Evolutionary conservation across 148 eudicot genomes (phyloP).

Genomic region (Amaranthus cruentus): DNA sequence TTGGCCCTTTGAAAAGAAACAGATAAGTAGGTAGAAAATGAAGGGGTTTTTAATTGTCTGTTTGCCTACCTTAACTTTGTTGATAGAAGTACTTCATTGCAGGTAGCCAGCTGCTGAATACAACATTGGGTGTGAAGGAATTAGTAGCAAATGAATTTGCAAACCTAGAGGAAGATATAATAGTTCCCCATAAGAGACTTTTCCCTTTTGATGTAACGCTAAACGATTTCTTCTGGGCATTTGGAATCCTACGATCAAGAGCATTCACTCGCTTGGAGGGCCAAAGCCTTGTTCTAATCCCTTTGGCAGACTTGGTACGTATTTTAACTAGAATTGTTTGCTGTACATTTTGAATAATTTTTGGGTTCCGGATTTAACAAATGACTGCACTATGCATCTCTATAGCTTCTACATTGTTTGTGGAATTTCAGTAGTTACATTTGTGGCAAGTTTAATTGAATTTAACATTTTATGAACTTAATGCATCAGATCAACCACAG

Average conservation of each 20-base stretch:
- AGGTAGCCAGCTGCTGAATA: slow-evolving; percentile 89
- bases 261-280: slow-evolving; percentile 87
- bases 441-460: not conserved
- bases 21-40: not conserved
- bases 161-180: slow-evolving; percentile 60
- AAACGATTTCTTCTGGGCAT: slow-evolving; percentile 93
- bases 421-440: not conserved
- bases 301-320: slow-evolving; percentile 84
- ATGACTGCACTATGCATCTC: not conserved
- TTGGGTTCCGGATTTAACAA: not conserved
- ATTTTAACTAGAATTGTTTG: not conserved
- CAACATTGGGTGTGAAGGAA: slow-evolving; percentile 83
- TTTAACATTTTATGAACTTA: slow-evolving; percentile 8
- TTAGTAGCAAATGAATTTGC: slow-evolving; percentile 75
- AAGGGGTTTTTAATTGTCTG: not conserved
- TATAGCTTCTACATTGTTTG: not conserved
- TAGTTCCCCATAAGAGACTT: slow-evolving; percentile 61
- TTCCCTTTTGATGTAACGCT: slow-evolving; percentile 65
- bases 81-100: slow-evolving; percentile 17
- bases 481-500: slow-evolving; percentile 81
- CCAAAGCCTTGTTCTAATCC: slow-evolving; percentile 82
- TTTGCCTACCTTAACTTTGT: slow-evolving; percentile 4
- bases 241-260: slow-evolving; percentile 89
- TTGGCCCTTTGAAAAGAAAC: not conserved
- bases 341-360: too few relatives aligned